Percentiles rank a stretch among this genome's conserved stretches.
These are phyloP conservation scores for Flaveria trinervia DNA, from an alignment of 129 eudicot genomes.

Conservation along the genomic window DNA sequence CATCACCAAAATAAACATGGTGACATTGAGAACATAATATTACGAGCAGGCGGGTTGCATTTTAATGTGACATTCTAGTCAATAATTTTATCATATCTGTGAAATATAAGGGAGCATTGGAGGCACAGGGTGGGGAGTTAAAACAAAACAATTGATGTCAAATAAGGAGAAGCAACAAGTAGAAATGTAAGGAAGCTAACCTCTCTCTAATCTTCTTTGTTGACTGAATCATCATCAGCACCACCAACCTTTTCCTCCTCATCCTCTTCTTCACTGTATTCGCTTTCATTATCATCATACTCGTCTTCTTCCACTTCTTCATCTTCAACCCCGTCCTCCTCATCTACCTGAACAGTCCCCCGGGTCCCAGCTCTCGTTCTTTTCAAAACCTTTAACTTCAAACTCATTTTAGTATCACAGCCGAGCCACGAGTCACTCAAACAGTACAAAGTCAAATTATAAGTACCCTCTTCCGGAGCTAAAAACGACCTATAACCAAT, in stretches of 20 bases:
- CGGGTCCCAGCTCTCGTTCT: constrained; percentile 73
- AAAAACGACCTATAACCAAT: constrained; percentile 75
- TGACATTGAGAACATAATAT: too few species aligned
- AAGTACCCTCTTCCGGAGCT: constrained; percentile 85
- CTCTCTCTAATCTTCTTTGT: constrained; percentile 41
- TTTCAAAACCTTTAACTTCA: constrained; percentile 76
- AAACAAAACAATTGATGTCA: too few species aligned
- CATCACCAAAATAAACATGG: too few species aligned
- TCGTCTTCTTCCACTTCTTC: constrained; percentile 81
- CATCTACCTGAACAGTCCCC: constrained; percentile 50
- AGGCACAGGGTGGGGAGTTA: too few species aligned
- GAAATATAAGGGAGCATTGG: too few species aligned
- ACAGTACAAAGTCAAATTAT: constrained; percentile 59
- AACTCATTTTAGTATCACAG: constrained; percentile 63
- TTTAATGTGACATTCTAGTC: too few species aligned
- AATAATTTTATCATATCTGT: too few species aligned
- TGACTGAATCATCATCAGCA: constrained; percentile 52
- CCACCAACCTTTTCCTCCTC: constrained; percentile 38
- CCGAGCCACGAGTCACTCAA: constrained; percentile 93
- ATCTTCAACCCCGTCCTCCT: constrained; percentile 74
- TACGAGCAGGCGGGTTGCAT: too few species aligned
- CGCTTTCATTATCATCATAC: constrained; percentile 89
- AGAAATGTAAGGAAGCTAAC: not conserved
- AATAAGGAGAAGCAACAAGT: not conserved
- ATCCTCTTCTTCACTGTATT: constrained; percentile 88